phyloP scores from a whole-genome alignment of 768 basidiomycete species.

The Trametopsis cervina region DNA sequence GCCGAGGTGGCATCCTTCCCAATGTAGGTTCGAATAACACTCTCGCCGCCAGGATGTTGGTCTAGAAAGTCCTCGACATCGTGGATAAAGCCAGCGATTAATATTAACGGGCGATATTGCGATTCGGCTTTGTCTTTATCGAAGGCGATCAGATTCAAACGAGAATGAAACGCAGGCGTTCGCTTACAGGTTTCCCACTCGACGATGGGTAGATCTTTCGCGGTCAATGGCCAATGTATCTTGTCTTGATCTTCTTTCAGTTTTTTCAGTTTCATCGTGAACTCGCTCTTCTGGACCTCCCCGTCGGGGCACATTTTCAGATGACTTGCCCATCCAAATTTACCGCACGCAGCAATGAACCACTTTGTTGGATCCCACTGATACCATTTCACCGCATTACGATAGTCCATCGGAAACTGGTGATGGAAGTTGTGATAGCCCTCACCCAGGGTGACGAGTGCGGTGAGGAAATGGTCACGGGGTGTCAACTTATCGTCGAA shows the following conservation, averaged over 20 bases:
- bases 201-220: constrained; percentile 71
- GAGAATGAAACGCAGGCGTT: neutral
- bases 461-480: constrained; percentile 83
- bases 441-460: constrained; percentile 87
- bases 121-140: constrained; percentile 68
- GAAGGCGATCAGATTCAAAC: constrained; percentile 1
- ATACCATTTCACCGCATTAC: constrained; percentile 93
- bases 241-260: constrained; percentile 70
- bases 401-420: constrained; percentile 95
- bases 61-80: constrained; percentile 80
- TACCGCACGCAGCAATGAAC: constrained; percentile 66
- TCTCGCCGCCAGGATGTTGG: constrained; percentile 87
- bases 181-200: constrained; percentile 79
- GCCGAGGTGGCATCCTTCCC: constrained; percentile 90
- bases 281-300: constrained; percentile 76
- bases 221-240: constrained; percentile 76
- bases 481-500: constrained; percentile 96
- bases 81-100: constrained; percentile 90
- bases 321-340: constrained; percentile 53
- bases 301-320: constrained; percentile 65
- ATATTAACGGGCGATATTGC: constrained; percentile 69
- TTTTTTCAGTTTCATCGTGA: constrained; percentile 91
- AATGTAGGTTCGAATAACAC: constrained; percentile 74
- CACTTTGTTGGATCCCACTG: constrained; percentile 92
- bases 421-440: constrained; percentile 99